Conservation (phyloP, 2,329 filamentous ascomycete species). For the Biscogniauxia sp. region DNA sequence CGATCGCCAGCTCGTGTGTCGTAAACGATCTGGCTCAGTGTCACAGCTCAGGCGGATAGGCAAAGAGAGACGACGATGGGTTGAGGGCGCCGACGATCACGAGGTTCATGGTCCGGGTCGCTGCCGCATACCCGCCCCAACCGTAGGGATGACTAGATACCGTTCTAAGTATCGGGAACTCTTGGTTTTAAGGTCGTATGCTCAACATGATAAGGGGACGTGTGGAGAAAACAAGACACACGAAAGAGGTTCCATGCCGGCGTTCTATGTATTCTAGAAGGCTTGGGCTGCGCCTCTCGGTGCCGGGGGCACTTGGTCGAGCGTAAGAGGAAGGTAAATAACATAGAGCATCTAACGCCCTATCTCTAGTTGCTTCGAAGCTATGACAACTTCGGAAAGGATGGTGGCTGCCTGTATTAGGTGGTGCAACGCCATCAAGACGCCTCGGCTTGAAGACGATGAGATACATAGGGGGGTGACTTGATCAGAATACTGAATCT, state of each 20-base stretch:
- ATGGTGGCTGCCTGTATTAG: too few relatives aligned
- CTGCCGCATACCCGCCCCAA: background rate
- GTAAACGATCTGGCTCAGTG: background rate
- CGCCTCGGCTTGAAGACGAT: too few relatives aligned
- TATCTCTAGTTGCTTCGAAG: too few relatives aligned
- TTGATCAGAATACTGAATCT: too few relatives aligned
- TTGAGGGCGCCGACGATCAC: background rate
- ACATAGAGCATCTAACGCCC: too few relatives aligned
- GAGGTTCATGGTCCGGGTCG: background rate
- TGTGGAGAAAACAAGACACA: background rate
- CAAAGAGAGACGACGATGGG: background rate
- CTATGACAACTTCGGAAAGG: too few relatives aligned
- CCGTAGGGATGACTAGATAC: background rate
- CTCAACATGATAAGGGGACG: background rate
- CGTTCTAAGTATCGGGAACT: background rate
- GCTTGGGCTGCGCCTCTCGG: background rate
- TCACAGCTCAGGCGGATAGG: background rate
- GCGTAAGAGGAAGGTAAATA: too few relatives aligned
- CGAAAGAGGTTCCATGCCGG: background rate
- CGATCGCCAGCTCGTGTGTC: background rate
- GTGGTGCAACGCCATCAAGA: too few relatives aligned
- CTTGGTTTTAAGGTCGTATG: background rate
- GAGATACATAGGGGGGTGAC: too few relatives aligned
- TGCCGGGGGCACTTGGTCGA: too few relatives aligned
- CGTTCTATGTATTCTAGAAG: background rate